Evolutionary conservation across 2,329 filamentous ascomycete genomes (phyloP).

Genomic region (Teratosphaeria zuluensis): DNA sequence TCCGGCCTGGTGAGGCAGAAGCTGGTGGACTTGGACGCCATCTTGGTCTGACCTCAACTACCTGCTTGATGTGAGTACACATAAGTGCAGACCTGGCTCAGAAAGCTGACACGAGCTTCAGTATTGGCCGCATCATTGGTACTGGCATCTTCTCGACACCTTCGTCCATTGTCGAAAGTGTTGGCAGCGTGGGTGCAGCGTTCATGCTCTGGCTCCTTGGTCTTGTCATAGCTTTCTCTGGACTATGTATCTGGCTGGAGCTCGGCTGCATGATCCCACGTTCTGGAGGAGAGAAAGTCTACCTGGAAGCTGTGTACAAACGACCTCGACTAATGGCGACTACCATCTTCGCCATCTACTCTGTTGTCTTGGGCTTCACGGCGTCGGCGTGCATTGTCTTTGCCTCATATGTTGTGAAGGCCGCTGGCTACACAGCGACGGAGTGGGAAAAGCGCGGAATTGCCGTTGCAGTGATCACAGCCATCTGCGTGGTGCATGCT

Average conservation of each 20-base stretch:
- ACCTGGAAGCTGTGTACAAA: conserved; percentile 55
- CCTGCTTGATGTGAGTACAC: neutral
- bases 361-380: conserved; percentile 55
- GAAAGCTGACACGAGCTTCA: conserved; percentile 27
- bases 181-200: conserved; percentile 52
- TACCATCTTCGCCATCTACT: conserved; percentile 50
- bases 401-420: conserved; percentile 60
- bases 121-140: conserved; percentile 57
- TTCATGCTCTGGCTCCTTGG: conserved; percentile 56
- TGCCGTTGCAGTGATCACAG: conserved; percentile 56
- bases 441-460: conserved; percentile 60
- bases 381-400: conserved; percentile 60
- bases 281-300: conserved; percentile 59
- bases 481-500: conserved; percentile 57
- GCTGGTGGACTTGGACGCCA: neutral
- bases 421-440: conserved; percentile 51
- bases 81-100: neutral
- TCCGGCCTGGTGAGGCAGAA: neutral
- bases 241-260: conserved; percentile 57
- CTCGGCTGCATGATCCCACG: conserved; percentile 56
- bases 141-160: conserved; percentile 60
- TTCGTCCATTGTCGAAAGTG: conserved; percentile 46
- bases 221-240: conserved; percentile 51
- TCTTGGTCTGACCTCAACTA: neutral
- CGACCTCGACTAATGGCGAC: conserved; percentile 53